Evolutionary conservation across 73 alveolate species (phyloP), one percentile per base, ranked within the genome.

Genomic region (Strombidium stylifer): DNA sequence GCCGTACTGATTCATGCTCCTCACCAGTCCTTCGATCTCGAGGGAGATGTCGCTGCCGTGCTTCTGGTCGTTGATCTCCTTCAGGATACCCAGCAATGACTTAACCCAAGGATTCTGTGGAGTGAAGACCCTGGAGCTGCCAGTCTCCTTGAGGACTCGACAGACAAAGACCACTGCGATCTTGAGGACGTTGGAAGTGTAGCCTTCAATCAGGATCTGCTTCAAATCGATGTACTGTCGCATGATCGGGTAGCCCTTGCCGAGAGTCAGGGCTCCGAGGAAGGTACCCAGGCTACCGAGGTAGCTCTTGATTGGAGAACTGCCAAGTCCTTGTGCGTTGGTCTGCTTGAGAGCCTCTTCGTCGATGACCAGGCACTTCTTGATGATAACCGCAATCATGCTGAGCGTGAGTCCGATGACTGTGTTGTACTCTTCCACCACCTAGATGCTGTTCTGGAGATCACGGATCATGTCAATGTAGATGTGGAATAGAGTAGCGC

Each of bases 31-130:
- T n/a, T n/a, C n/a, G n/a, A n/a, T n/a, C n/a, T n/a, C n/a, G n/a
- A n/a, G n/a, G n/a, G n/a, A n/a, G n/a, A n/a, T n/a, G n/a, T n/a
- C n/a, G n/a, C n/a, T n/a, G n/a, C n/a, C n/a, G n/a, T n/a, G n/a
- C n/a, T n/a, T n/a, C 18, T n/a, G 18, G 10, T 70, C 57, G 27
- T 70, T 54, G 11, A 66, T 46, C 36, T 78, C 82, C 19, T 50
- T 37, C 30, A 78, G 31, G 3, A 78, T n/a, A 14, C 44, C 50
- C 20, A 53, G 51, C 18, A 52, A 28, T n/a, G 82, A 71, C 15
- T 30, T 59, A 30, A 95, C 45, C 99, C 99, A 95, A 32, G 98
- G 98, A 72, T 90, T 90, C 28, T 57, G 48, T 11, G 54, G 53
- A 31, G 61, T 90, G 51, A 95, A 95, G 0, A 93, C 90, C 32